Percentiles rank a stretch among this genome's conserved stretches.
Conservation (phyloP, 768 basidiomycete species). For the Lyophyllum decastes region DNA sequence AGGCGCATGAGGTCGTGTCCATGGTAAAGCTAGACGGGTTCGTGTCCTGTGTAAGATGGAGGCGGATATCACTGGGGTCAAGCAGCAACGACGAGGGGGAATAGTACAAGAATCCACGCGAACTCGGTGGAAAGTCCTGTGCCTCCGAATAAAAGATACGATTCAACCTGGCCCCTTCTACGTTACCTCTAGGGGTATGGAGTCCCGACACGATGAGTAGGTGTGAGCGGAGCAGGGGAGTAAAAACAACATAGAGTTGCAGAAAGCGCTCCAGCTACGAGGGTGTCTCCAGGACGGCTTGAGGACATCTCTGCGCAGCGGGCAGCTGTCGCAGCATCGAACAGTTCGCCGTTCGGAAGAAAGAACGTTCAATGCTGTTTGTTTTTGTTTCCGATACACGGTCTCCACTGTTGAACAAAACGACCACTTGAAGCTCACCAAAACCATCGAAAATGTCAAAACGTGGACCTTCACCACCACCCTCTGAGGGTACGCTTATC, state of each 20-base stretch:
- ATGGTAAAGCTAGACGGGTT: neutral
- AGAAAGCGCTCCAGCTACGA: neutral
- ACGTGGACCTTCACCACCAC: conserved; percentile 62
- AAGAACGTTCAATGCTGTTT: conserved; percentile 2
- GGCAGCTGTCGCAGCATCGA: neutral
- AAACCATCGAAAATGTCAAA: conserved; percentile 60
- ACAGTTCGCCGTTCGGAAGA: neutral
- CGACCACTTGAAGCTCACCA: neutral
- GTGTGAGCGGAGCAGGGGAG: neutral
- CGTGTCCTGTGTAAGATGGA: neutral
- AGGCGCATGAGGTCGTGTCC: neutral
- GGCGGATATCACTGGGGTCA: neutral
- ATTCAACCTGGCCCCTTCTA: neutral
- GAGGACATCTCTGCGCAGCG: neutral
- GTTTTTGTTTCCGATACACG: conserved; percentile 12
- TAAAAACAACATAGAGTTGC: neutral
- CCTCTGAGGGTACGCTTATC: conserved; percentile 53
- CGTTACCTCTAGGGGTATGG: too few species aligned
- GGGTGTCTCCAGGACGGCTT: neutral
- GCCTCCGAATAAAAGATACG: neutral
- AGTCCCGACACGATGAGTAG: too few species aligned
- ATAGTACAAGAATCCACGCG: neutral
- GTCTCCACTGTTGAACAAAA: neutral
- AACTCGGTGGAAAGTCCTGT: neutral
- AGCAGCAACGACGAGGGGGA: neutral